Evolutionary conservation across 148 eudicot species (phyloP).

Genomic region (Spergularia bocconei): DNA sequence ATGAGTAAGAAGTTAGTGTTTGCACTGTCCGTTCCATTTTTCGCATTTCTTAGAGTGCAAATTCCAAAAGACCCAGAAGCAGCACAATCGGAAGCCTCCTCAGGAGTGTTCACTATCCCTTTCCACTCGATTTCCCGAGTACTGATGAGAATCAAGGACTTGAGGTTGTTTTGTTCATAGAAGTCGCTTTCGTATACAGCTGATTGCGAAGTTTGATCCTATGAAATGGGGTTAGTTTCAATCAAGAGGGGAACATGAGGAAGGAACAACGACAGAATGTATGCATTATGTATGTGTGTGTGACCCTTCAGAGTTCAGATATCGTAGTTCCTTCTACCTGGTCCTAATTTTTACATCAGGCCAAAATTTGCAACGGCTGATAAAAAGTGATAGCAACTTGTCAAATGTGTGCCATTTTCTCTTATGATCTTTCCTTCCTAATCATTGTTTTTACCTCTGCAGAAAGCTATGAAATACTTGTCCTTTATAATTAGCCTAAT

Average conservation of each 20-base stretch:
- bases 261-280: constrained; percentile 4
- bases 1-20: not conserved
- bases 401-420: not conserved
- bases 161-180: not conserved
- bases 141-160: too few species aligned
- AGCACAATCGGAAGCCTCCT: too few species aligned
- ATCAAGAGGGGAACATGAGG: constrained; percentile 14
- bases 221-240: constrained; percentile 17
- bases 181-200: constrained; percentile 1
- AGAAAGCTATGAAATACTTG: not conserved
- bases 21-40: not conserved
- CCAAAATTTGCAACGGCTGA: not conserved
- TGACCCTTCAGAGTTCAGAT: constrained; percentile 4
- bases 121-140: too few species aligned
- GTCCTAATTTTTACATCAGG: constrained; percentile 1
- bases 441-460: not conserved
- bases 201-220: constrained; percentile 4
- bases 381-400: constrained; percentile 5
- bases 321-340: not conserved
- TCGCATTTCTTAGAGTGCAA: too few species aligned
- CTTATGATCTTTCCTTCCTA: not conserved
- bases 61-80: too few species aligned
- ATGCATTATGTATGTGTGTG: not conserved
- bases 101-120: too few species aligned
- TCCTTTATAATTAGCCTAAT: too few species aligned